Evolutionary conservation across 75 land plant genomes (phyloP).

Genomic region (Picea glauca): DNA sequence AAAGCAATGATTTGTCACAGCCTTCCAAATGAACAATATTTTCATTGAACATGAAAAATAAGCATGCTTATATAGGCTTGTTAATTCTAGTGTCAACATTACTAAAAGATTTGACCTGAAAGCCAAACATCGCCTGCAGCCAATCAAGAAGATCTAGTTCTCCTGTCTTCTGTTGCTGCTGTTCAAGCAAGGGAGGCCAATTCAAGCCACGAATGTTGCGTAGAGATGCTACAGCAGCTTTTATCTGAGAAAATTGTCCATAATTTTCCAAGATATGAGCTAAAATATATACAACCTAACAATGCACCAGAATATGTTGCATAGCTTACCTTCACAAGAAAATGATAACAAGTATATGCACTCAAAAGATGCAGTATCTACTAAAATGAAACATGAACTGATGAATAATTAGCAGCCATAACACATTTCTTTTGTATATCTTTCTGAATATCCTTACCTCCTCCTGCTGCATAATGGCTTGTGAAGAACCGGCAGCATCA

Average conservation of each 20-base stretch:
- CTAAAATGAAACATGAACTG: no score
- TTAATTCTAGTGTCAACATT: no score
- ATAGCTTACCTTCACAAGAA: no score
- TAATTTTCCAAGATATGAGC: background rate
- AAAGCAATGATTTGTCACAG: background rate
- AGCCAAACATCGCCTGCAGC: conserved; percentile 95
- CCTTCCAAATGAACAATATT: background rate
- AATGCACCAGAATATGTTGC: no score
- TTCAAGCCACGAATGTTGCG: conserved; percentile 66
- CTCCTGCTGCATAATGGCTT: conserved; percentile 67
- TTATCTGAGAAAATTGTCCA: conserved; percentile 38
- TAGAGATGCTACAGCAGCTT: conserved; percentile 84
- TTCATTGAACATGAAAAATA: background rate
- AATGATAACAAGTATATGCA: no score
- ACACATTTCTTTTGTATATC: background rate
- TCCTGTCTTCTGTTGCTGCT: conserved; percentile 58
- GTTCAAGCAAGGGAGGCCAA: conserved; percentile 61
- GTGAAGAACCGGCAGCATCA: conserved; percentile 93
- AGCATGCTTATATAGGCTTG: no score
- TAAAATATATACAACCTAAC: background rate
- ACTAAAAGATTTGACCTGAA: conserved; percentile 55
- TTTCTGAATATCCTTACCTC: conserved; percentile 26
- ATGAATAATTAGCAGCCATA: no score
- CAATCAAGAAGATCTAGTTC: conserved; percentile 92
- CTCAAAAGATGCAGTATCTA: no score